These are phyloP conservation scores for Parietichytrium sp. DNA, from an alignment of 108 stramenopile genomes.

Conservation along the genomic window DNA sequence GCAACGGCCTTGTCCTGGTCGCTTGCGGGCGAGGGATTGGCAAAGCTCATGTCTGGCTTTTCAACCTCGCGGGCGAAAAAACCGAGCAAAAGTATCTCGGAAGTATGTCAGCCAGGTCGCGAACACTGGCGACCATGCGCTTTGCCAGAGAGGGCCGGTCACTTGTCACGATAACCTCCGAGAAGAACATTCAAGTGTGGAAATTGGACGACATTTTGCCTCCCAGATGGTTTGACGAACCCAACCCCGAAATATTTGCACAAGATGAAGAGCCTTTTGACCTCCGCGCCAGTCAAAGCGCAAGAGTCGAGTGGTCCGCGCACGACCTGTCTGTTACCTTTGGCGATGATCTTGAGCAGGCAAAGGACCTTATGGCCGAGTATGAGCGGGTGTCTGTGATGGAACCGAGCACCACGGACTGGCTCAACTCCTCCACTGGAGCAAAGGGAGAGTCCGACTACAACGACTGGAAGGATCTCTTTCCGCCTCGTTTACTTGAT, in stretches of 20 bases:
- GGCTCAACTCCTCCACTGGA: background rate
- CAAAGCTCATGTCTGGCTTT: background rate
- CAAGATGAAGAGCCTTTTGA: background rate
- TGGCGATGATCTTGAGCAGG: background rate
- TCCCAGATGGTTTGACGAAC: too few relatives aligned
- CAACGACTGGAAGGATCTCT: background rate
- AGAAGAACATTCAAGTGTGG: background rate
- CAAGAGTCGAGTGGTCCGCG: background rate
- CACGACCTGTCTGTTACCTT: background rate
- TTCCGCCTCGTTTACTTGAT: slow-evolving; percentile 18
- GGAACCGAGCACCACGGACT: background rate
- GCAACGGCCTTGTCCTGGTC: background rate
- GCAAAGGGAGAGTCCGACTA: too few relatives aligned
- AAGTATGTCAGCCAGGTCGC: background rate
- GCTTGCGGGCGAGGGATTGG: slow-evolving; percentile 5
- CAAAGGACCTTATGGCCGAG: too few relatives aligned
- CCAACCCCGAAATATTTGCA: too few relatives aligned
- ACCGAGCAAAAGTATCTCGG: background rate
- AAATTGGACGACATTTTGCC: background rate
- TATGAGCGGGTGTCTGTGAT: too few relatives aligned
- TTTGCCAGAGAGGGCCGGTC: background rate
- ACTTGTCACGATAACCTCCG: background rate
- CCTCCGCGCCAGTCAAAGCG: background rate
- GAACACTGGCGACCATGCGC: background rate
- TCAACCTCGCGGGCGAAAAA: background rate